Base-by-base conservation (phyloP, 352 stramenopile genomes). In the Pythium volutum region DNA sequence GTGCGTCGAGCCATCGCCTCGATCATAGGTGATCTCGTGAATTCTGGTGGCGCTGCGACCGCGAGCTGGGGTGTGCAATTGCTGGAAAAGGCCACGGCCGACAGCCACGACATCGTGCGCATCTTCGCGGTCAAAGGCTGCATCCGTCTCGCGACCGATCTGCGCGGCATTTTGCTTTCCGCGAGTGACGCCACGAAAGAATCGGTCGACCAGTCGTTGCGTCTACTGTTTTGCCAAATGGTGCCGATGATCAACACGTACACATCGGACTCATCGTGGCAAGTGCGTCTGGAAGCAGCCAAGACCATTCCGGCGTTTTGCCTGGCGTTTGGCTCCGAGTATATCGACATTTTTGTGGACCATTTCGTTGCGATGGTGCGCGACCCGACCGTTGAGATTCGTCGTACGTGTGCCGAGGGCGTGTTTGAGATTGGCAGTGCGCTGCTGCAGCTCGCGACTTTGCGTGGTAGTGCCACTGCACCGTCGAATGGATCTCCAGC, bases 221-320 rank as follows among this genome's bases (percentile, higher is more conserved):
- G 77, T n/a, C 59, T 96, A 52, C 58, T 94, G 11, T 83, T 86
- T 45, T 81, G 75, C 64, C 81, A 93, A 46, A 90, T 96, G 77
- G 73, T 96, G 49, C 87, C 87, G 6, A 84, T 94, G 77, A 80
- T 96, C 46, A 96, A 94, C 70, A 91, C 83, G 33, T 94, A 93
- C 70, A 89, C 81, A 23, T 91, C 82, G 14, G 87, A 96, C 43
- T 87, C 83, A 11, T 93, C 85, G 16, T 96, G 87, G 87, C 87
- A 96, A 74, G 84, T 96, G 33, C 84, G 87, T 23, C 64, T 94
- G 10, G 81, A 96, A 59, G 84, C 79, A 22, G 81, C 84, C 14
- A 73, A 77, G 20, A 92, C 81, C 14, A 73, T 96, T 23, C 83
- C 83, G 34, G 66, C 70, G n/a, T 91, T 94, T 45, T 90, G 82